A percentile compares a stretch with the other conserved stretches of the same genome.
Evolutionary conservation across 805 yeast species (phyloP).

Genomic region (Candida tammaniensis): DNA sequence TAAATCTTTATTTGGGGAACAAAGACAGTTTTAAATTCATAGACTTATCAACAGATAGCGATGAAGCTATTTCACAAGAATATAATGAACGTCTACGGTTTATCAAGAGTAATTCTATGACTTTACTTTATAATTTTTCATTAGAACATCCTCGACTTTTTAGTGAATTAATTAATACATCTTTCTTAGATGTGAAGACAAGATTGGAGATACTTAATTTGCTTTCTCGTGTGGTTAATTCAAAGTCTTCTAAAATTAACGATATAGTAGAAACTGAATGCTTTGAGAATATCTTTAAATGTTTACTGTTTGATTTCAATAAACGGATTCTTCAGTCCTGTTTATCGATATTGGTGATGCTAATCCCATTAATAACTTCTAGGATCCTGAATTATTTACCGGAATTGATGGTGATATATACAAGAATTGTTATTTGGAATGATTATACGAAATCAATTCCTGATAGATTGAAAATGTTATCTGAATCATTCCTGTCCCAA

Average conservation of each 20-base stretch:
- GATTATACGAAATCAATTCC: slow-evolving; percentile 14
- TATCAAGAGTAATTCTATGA: slow-evolving; percentile 41
- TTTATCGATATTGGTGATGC: slow-evolving; percentile 27
- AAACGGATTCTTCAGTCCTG: slow-evolving; percentile 38
- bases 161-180: slow-evolving; percentile 34
- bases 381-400: slow-evolving; percentile 32
- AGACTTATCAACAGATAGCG: slow-evolving; percentile 13
- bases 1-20: slow-evolving; percentile 24
- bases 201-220: slow-evolving; percentile 41
- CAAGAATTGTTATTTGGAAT: slow-evolving; percentile 35
- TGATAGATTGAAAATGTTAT: slow-evolving; percentile 11
- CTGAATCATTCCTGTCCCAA: slow-evolving; percentile 2
- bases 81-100: slow-evolving; percentile 50
- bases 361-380: slow-evolving; percentile 43
- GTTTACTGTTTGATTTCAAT: slow-evolving; percentile 40
- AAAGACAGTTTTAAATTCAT: slow-evolving; percentile 15
- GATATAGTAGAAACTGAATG: slow-evolving; percentile 33
- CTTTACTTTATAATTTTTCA: slow-evolving; percentile 42
- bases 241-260: slow-evolving; percentile 21
- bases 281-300: slow-evolving; percentile 34
- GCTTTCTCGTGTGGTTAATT: slow-evolving; percentile 31
- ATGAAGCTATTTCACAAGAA: slow-evolving; percentile 26
- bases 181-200: slow-evolving; percentile 26
- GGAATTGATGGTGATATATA: slow-evolving; percentile 42
- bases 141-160: slow-evolving; percentile 32